phyloP scores from a whole-genome alignment of 352 stramenopile species.

The Albugo laibachii region DNA sequence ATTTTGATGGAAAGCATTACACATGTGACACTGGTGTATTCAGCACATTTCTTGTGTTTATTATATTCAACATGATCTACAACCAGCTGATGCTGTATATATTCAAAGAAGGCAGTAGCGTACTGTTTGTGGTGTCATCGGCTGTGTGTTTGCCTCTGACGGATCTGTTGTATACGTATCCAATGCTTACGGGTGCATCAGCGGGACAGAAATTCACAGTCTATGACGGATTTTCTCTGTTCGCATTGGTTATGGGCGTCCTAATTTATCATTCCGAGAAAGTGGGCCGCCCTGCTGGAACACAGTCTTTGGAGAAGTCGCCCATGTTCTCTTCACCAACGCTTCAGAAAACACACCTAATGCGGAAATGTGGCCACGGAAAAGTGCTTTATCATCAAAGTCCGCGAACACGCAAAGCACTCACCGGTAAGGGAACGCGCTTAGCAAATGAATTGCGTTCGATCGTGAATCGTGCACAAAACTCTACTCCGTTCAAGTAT shows the following conservation, averaged over 20 bases:
- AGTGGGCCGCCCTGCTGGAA: slow-evolving; percentile 39
- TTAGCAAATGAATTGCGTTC: neutral
- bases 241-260: slow-evolving; percentile 67
- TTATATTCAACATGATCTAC: slow-evolving; percentile 75
- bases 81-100: slow-evolving; percentile 82
- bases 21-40: slow-evolving; percentile 48
- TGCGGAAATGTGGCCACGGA: slow-evolving; percentile 43
- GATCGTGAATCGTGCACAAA: neutral
- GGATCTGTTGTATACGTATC: slow-evolving; percentile 72
- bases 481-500: slow-evolving; percentile 14
- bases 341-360: slow-evolving; percentile 67
- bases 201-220: slow-evolving; percentile 63
- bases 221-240: slow-evolving; percentile 77
- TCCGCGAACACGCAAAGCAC: slow-evolving; percentile 24
- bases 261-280: slow-evolving; percentile 80
- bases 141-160: slow-evolving; percentile 62
- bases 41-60: slow-evolving; percentile 62
- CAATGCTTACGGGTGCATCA: slow-evolving; percentile 39
- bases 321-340: slow-evolving; percentile 73
- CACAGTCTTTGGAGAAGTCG: slow-evolving; percentile 54
- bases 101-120: slow-evolving; percentile 76
- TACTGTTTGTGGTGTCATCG: slow-evolving; percentile 76
- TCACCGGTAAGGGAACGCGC: slow-evolving; percentile 13
- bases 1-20: slow-evolving; percentile 33
- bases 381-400: slow-evolving; percentile 74